Conservation (phyloP, 2,329 filamentous ascomycete species). For the Exophiala sp. region DNA sequence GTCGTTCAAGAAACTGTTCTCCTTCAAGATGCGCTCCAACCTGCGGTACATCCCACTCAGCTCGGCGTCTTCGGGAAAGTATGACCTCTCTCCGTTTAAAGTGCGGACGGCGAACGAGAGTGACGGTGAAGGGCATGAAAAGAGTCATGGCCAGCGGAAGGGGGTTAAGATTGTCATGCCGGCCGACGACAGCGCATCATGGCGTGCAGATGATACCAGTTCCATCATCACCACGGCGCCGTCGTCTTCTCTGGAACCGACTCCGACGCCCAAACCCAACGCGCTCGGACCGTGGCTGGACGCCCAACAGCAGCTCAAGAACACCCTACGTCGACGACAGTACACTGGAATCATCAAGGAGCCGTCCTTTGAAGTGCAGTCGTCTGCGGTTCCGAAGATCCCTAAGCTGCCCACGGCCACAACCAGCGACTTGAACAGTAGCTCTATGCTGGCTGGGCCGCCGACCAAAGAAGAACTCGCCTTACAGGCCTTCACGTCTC, state of each 20-base stretch:
- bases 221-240: constrained; percentile 8
- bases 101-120: constrained; percentile 57
- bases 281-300: constrained; percentile 31
- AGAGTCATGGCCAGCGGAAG: constrained; percentile 48
- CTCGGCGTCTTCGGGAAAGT: constrained; percentile 64
- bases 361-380: constrained; percentile 31
- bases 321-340: constrained; percentile 31
- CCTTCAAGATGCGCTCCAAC: constrained; percentile 86
- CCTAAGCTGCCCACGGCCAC: constrained; percentile 25
- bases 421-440: constrained; percentile 42
- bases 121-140: constrained; percentile 58
- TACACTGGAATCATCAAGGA: constrained; percentile 55
- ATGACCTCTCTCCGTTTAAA: constrained; percentile 82
- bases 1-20: constrained; percentile 85
- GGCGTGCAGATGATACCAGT: constrained; percentile 31
- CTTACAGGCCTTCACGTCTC: constrained; percentile 58
- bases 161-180: constrained; percentile 65
- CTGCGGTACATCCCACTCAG: constrained; percentile 75
- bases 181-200: constrained; percentile 36
- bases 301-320: constrained; percentile 32
- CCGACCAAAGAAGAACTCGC: constrained; percentile 83
- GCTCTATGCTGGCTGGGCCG: constrained; percentile 44
- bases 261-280: constrained; percentile 30
- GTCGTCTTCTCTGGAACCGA: background rate
- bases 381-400: constrained; percentile 22